Evolutionary conservation across 345 rosid species (phyloP).

Genomic region (Salix viminalis): DNA sequence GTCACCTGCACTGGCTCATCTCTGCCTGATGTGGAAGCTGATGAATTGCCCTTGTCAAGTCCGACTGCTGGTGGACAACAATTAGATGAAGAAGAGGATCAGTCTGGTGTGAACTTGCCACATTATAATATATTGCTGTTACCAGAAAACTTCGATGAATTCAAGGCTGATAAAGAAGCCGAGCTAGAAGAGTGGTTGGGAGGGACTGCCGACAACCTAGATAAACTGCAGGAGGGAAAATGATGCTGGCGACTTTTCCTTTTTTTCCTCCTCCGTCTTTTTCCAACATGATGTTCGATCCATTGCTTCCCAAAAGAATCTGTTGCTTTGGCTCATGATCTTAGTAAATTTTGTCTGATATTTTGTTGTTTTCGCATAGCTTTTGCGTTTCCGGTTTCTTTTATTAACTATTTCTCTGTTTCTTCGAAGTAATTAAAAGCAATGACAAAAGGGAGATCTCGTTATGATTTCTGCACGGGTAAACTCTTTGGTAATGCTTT

Average conservation of each 20-base stretch:
- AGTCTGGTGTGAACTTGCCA: constrained; percentile 7
- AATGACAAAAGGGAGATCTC: neutral
- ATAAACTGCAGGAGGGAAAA: constrained; percentile 4
- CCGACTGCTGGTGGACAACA: constrained; percentile 38
- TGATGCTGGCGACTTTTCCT: neutral
- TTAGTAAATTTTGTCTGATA: neutral
- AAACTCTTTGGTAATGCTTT: neutral
- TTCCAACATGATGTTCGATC: neutral
- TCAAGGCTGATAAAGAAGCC: constrained; percentile 74
- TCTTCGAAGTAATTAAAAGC: neutral
- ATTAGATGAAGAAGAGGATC: constrained; percentile 23
- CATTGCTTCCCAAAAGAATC: neutral
- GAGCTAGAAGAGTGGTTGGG: constrained; percentile 78
- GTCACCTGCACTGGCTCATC: constrained; percentile 43
- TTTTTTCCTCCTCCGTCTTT: neutral
- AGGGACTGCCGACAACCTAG: constrained; percentile 27
- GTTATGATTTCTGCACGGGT: neutral
- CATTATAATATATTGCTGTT: constrained; percentile 9
- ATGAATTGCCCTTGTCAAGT: constrained; percentile 50
- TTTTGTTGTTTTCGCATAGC: neutral
- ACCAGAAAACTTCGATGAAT: constrained; percentile 46
- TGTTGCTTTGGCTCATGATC: neutral
- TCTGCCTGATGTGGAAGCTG: constrained; percentile 36
- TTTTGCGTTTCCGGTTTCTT: neutral
- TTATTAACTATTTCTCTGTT: neutral